Base-by-base conservation (phyloP, 495 filamentous ascomycete species). In the Penicillium nucicola region DNA sequence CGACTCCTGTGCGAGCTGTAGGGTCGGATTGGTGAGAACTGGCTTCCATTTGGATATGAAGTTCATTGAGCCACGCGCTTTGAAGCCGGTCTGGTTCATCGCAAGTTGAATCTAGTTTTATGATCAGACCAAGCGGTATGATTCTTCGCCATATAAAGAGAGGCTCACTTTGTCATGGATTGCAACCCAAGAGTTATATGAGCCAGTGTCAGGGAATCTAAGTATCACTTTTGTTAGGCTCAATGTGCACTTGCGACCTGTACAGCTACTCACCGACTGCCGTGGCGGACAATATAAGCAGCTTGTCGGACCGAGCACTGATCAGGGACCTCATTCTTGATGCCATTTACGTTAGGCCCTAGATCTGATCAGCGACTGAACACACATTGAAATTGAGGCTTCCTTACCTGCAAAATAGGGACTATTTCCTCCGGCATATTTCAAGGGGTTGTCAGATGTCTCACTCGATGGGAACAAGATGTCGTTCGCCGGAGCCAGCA, bases 21-120 rank as follows among this genome's bases (percentile, higher is more conserved):
- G 46, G 1, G 59, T 58, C 1, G 78, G 71, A 52, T 79, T 64
- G 4, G 64, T 73, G 30, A 81, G 66, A 1, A 77, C 75, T 1
- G 81, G 72, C 18, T 61, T 63, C 81, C 81, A 84, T n/a, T 65
- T 53, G 13, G 70, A 33, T 17, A 84, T 66, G 57, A 84, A 82
- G 14, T 68, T 59, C 32, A 80, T 52, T 9, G 58, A 52, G 20
- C 71, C 70, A 4, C 52, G 58, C 4, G 75, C 69, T 15, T 69
- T 68, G 56, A 78, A 78, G 14, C 64, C 69, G 10, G 36, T 22
- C 17, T 45, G 48, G 1, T 56, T 45, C 11, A 52, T 41, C 13
- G 69, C 58, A 6, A 59, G 49, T 69, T 79, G 72, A 42, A 78
- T 69, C 74, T 67, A 41, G 4, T 35, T 9, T 17, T 13, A 37